phyloP scores from a whole-genome alignment of 495 filamentous ascomycete genomes.

The Penicillium herquei region DNA sequence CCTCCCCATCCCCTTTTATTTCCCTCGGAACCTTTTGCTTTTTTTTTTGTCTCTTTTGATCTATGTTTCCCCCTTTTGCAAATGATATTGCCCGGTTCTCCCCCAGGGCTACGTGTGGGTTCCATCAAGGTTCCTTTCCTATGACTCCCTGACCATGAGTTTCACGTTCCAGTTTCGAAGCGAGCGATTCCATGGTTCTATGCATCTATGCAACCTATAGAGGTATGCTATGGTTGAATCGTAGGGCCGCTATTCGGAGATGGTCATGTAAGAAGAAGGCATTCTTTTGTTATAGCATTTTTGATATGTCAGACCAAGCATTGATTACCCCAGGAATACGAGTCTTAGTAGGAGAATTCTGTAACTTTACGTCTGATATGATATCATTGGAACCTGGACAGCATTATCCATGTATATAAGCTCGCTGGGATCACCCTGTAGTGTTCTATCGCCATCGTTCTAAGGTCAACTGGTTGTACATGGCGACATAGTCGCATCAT shows the following conservation, averaged over 20 bases:
- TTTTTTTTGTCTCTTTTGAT: slow-evolving; percentile 21
- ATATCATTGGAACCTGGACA: no score
- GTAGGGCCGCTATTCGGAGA: not conserved
- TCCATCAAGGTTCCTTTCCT: slow-evolving; percentile 3
- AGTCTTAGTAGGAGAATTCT: no score
- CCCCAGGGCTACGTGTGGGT: slow-evolving; percentile 16
- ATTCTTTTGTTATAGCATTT: slow-evolving; percentile 8
- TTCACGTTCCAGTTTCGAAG: slow-evolving; percentile 33
- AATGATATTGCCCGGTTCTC: slow-evolving; percentile 17
- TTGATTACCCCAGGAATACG: not conserved
- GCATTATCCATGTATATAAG: no score
- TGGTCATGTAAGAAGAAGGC: slow-evolving; percentile 10
- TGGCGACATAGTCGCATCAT: no score
- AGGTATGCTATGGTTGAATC: slow-evolving; percentile 4
- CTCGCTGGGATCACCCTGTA: no score
- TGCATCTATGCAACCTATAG: slow-evolving; percentile 7
- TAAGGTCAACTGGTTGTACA: no score
- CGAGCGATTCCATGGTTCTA: slow-evolving; percentile 25
- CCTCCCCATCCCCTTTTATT: slow-evolving; percentile 17
- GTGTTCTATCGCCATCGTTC: no score
- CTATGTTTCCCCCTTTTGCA: slow-evolving; percentile 22
- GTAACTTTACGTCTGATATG: no score
- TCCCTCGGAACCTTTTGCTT: not conserved
- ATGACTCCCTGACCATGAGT: slow-evolving; percentile 24
- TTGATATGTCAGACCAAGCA: slow-evolving; percentile 6